phyloP scores from a whole-genome alignment of 257 asterid species.

The Cinchona pubescens region DNA sequence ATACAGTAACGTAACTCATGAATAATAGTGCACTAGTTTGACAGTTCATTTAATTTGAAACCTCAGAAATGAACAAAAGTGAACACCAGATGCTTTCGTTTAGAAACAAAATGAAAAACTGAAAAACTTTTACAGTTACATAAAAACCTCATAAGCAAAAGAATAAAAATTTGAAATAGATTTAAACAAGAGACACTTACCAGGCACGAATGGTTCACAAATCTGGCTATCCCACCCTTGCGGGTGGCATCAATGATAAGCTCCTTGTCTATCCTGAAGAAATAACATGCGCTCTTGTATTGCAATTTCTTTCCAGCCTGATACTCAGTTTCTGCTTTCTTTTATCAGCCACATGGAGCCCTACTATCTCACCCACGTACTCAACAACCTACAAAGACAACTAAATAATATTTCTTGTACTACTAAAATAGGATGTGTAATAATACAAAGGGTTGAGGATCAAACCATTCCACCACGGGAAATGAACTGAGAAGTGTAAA shows the following conservation, averaged over 20 bases:
- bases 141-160: background rate
- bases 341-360: conserved; percentile 60
- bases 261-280: conserved; percentile 61
- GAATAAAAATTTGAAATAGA: background rate
- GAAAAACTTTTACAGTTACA: too few relatives aligned
- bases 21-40: too few relatives aligned
- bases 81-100: too few relatives aligned
- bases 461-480: conserved; percentile 54
- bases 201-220: conserved; percentile 66
- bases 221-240: conserved; percentile 73
- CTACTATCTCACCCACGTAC: conserved; percentile 66
- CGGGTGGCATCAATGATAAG: conserved; percentile 64
- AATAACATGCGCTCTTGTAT: conserved; percentile 67
- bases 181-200: conserved; percentile 26
- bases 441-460: conserved; percentile 14
- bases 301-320: conserved; percentile 58
- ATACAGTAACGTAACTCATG: too few relatives aligned
- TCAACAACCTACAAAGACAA: conserved; percentile 54
- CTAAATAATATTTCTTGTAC: conserved; percentile 2
- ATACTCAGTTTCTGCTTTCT: conserved; percentile 63
- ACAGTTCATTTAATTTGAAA: too few relatives aligned
- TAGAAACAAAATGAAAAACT: too few relatives aligned
- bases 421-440: background rate
- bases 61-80: too few relatives aligned
- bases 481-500: conserved; percentile 64